phyloP scores from a whole-genome alignment of 2,329 filamentous ascomycete species.

The Davidsoniella eucalypti region DNA sequence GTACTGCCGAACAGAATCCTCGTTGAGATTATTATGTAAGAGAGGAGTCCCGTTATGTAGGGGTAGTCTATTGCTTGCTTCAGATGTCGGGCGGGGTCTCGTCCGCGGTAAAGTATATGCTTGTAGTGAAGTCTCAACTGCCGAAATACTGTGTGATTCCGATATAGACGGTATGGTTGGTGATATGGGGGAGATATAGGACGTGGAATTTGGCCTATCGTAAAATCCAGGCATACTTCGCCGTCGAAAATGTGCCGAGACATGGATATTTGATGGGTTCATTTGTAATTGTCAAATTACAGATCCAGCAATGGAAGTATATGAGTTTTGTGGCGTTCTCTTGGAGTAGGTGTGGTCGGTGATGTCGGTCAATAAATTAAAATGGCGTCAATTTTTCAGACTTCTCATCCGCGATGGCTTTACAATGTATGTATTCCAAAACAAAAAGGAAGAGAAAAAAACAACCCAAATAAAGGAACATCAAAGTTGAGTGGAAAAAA shows the following conservation, averaged over 20 bases:
- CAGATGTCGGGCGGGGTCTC: constrained; percentile 12
- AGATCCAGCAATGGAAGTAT: no score
- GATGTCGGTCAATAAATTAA: no score
- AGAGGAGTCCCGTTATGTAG: constrained; percentile 24
- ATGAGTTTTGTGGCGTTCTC: no score
- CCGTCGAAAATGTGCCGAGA: constrained; percentile 1
- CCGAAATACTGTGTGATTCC: constrained; percentile 3
- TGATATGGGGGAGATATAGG: constrained; percentile 1
- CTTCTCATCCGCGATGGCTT: no score
- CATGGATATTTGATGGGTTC: not conserved
- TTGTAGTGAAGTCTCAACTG: no score
- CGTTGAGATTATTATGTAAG: constrained; percentile 14
- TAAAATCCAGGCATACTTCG: constrained; percentile 4
- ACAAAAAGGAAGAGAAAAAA: no score
- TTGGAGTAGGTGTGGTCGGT: no score
- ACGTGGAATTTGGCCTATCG: not conserved
- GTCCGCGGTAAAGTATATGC: not conserved
- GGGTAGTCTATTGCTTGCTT: constrained; percentile 8
- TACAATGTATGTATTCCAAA: no score
- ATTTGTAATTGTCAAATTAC: no score
- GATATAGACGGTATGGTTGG: constrained; percentile 7
- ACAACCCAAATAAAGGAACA: no score
- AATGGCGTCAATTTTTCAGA: no score
- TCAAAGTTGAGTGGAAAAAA: no score
- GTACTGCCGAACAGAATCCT: constrained; percentile 28